Evolutionary conservation across 1,284 basidiomycete species (phyloP), one percentile per base, ranked within the genome.

Genomic region (Tilletia setariae): DNA sequence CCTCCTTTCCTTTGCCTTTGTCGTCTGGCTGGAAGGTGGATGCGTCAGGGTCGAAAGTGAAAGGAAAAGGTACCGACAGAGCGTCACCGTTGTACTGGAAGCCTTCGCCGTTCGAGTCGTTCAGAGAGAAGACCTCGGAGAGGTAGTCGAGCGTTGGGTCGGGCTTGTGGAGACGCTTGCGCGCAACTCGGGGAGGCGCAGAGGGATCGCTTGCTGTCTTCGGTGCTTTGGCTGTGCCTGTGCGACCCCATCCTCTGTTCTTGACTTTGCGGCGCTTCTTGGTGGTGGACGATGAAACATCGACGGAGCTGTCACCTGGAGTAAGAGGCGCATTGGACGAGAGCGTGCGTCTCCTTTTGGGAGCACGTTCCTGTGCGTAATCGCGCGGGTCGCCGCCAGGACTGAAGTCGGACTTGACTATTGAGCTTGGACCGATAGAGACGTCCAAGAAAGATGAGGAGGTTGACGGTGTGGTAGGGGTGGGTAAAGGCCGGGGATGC

Each of bases 81-180:
- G 25, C 56, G n/a, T 61, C 56, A 8, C 56, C 56, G 56, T 61
- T 61, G 56, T 32, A 61, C 32, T 61, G 28, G 56, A 61, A 61
- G 1, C 28, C 56, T 40, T 61, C 56, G 8, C 56, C 56, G 8
- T 30, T 30, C 11, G 19, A n/a, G 7, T 61, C 56, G n/a, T 61
- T 61, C 13, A 61, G 32, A 15, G 56, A 61, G 56, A 61, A 61
- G 30, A 35, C 56, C 15, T 61, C 56, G 30, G 56, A 16, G 30
- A 61, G 56, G 56, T 61, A 61, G 30, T 61, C 56, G 28, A 61
- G 15, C 9, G 25, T n/a, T 16, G 32, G 32, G 30, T 61, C 56
- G 16, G 28, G 8, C 15, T 30, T 25, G 30, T 25, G 28, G 23
- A 40, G 25, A 3, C 32, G 56, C 28, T 21, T 61, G 28, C 56